Conservation (phyloP, 352 stramenopile genomes). For the Pythium phragmitis region DNA sequence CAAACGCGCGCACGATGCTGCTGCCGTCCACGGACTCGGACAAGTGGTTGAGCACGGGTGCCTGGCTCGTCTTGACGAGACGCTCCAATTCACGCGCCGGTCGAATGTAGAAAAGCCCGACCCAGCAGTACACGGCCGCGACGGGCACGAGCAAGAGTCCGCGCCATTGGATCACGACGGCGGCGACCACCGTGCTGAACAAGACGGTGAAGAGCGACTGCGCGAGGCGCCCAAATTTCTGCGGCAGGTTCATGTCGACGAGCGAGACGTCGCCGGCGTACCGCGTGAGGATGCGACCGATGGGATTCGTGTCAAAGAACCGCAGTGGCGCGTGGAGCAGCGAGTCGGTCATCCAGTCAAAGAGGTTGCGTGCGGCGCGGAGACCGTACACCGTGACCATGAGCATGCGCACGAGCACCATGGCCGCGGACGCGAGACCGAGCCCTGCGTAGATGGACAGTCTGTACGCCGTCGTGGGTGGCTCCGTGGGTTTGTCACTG, state of each 20-base stretch:
- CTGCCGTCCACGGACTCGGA: slow-evolving; percentile 56
- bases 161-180: slow-evolving; percentile 61
- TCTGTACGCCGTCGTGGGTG: slow-evolving; percentile 1
- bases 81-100: slow-evolving; percentile 57
- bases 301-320: slow-evolving; percentile 92
- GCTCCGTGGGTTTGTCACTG: background rate
- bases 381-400: slow-evolving; percentile 20
- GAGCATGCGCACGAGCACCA: slow-evolving; percentile 25
- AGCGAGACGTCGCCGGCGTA: slow-evolving; percentile 88
- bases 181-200: slow-evolving; percentile 59
- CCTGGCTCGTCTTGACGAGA: slow-evolving; percentile 45
- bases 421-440: slow-evolving; percentile 10
- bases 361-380: slow-evolving; percentile 49
- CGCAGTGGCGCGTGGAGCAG: slow-evolving; percentile 84
- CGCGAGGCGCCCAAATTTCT: slow-evolving; percentile 27
- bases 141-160: slow-evolving; percentile 68
- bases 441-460: slow-evolving; percentile 15
- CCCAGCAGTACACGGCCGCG: slow-evolving; percentile 70
- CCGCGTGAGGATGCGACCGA: slow-evolving; percentile 87
- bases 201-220: slow-evolving; percentile 36
- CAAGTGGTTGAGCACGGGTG: slow-evolving; percentile 52
- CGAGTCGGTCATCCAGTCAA: slow-evolving; percentile 82
- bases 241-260: slow-evolving; percentile 67
- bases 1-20: slow-evolving; percentile 53
- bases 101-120: slow-evolving; percentile 43